These are phyloP conservation scores for Trichophyton mentagrophytes DNA, from an alignment of 2,329 filamentous ascomycete species.

Conservation along the genomic window DNA sequence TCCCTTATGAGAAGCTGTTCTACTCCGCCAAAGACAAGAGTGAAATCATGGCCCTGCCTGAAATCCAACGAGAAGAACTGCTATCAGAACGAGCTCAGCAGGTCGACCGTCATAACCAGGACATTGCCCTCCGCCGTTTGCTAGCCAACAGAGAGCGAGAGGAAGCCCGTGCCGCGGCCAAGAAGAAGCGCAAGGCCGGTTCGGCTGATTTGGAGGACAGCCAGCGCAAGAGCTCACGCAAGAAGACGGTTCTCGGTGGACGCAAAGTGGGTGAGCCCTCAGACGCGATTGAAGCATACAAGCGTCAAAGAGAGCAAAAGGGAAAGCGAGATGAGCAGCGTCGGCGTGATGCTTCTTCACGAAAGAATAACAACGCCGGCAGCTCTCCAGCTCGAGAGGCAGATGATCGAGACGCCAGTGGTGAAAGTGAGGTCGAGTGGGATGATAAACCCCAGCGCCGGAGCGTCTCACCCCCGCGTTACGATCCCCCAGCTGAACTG, in stretches of 20 bases:
- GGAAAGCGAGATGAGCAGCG: slow-evolving; percentile 37
- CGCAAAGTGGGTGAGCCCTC: slow-evolving; percentile 56
- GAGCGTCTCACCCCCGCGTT: slow-evolving; percentile 43
- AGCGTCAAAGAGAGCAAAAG: slow-evolving; percentile 48
- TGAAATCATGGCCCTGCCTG: slow-evolving; percentile 71
- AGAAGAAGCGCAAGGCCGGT: slow-evolving; percentile 55
- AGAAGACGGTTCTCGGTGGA: slow-evolving; percentile 54
- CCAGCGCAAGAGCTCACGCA: slow-evolving; percentile 59
- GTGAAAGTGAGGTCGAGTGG: slow-evolving; percentile 71
- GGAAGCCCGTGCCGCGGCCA: slow-evolving; percentile 40
- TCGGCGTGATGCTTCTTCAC: slow-evolving; percentile 29
- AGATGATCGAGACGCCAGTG: slow-evolving; percentile 52
- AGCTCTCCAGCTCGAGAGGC: slow-evolving; percentile 49
- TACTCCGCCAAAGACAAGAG: slow-evolving; percentile 59
- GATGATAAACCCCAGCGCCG: slow-evolving; percentile 40
- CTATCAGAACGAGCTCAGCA: slow-evolving; percentile 77
- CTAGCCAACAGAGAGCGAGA: slow-evolving; percentile 55
- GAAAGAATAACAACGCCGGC: slow-evolving; percentile 43
- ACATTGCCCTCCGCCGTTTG: slow-evolving; percentile 65
- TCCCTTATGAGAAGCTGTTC: slow-evolving; percentile 81
- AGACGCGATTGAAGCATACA: slow-evolving; percentile 60
- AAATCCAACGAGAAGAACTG: slow-evolving; percentile 81
- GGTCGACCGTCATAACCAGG: slow-evolving; percentile 69
- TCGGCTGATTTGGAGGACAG: slow-evolving; percentile 66
- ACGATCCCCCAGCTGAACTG: slow-evolving; percentile 58